These are phyloP conservation scores for Naganishia randhawae DNA, from an alignment of 768 basidiomycete genomes.

Conservation along the genomic window DNA sequence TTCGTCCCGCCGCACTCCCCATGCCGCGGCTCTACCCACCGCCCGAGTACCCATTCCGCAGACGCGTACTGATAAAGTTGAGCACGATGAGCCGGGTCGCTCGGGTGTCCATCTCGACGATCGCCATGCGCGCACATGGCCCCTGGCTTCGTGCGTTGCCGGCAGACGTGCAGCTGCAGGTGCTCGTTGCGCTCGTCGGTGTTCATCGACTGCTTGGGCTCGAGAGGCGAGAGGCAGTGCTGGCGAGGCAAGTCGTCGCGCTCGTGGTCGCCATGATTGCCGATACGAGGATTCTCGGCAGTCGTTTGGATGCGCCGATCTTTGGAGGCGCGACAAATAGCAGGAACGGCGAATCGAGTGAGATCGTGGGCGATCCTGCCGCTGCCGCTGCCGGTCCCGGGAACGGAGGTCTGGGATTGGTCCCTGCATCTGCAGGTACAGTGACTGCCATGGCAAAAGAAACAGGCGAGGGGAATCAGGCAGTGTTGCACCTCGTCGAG, in stretches of 20 bases:
- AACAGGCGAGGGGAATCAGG: constrained; percentile 72
- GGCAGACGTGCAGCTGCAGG: constrained; percentile 66
- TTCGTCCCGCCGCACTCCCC: constrained; percentile 36
- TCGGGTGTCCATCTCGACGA: constrained; percentile 63
- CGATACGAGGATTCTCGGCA: background rate
- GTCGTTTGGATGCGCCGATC: constrained; percentile 8
- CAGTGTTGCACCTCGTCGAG: constrained; percentile 69
- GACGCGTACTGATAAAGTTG: constrained; percentile 60
- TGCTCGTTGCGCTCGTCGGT: constrained; percentile 68
- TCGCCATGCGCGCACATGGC: constrained; percentile 72
- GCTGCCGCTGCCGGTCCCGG: background rate
- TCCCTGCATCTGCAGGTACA: background rate
- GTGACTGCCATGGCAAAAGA: constrained; percentile 71
- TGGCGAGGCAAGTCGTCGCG: constrained; percentile 78
- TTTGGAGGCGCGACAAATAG: background rate
- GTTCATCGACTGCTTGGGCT: constrained; percentile 78
- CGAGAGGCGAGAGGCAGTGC: constrained; percentile 78
- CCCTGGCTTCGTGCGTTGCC: constrained; percentile 82
- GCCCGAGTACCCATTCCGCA: constrained; percentile 22
- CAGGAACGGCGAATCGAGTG: constrained; percentile 29
- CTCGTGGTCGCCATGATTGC: constrained; percentile 50
- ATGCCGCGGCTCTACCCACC: constrained; percentile 48
- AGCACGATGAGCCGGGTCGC: constrained; percentile 67
- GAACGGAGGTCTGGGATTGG: background rate
- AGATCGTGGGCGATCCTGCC: constrained; percentile 1